Conservation (phyloP, 2,329 filamentous ascomycete species). For the Arthrobotrys conoides region DNA sequence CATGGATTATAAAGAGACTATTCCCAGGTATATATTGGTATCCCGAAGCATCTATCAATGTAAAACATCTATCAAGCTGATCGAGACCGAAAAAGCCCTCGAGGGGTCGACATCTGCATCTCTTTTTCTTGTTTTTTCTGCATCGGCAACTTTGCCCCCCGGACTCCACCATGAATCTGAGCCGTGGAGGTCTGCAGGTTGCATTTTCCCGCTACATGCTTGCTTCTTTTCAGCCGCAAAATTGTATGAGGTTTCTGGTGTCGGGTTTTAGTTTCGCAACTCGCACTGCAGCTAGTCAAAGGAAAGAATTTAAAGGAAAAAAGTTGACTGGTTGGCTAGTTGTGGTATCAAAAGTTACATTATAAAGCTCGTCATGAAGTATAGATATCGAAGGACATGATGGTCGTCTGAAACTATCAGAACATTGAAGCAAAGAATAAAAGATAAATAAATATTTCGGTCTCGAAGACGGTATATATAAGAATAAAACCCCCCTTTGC, state of each 20-base stretch:
- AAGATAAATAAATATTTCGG: conserved; percentile 6
- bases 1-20: neutral
- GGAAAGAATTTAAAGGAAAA: neutral
- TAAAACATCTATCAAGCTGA: too few species aligned
- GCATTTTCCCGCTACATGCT: conserved; percentile 19
- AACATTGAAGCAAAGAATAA: conserved; percentile 19
- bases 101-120: too few species aligned
- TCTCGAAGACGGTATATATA: conserved; percentile 30
- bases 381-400: conserved; percentile 30
- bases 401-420: conserved; percentile 25
- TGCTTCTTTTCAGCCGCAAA: conserved; percentile 60
- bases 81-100: neutral
- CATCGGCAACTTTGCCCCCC: conserved; percentile 33
- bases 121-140: neutral
- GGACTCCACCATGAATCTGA: neutral
- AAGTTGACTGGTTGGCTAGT: neutral
- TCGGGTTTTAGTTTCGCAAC: neutral
- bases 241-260: neutral
- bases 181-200: neutral
- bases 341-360: conserved; percentile 24
- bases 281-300: neutral
- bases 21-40: neutral
- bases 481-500: conserved; percentile 30
- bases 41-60: neutral
- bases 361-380: conserved; percentile 38